Evolutionary conservation across 2,329 filamentous ascomycete species (phyloP), one percentile per base, ranked within the genome.

Genomic region (Aulographum hederae): DNA sequence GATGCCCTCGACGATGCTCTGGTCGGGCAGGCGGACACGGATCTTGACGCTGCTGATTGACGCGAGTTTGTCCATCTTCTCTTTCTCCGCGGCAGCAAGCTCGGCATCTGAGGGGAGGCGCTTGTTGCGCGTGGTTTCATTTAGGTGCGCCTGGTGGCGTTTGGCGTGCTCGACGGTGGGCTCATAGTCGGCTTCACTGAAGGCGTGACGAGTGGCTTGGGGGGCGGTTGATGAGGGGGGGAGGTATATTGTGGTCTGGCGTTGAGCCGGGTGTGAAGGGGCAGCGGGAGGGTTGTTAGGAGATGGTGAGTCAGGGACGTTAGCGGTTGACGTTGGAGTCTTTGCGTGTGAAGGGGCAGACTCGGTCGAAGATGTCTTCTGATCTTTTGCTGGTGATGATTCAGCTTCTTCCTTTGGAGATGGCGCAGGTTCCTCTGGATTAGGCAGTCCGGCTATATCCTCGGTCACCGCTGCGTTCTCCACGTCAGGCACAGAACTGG

Each of bases 1-100:
- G n/a, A 63, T 66, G 56, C 75, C 75, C 32, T 82, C 70, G 19
- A 84, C 70, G 32, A 75, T 73, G 35, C 73, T 78, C 42, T 85
- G 79, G 48, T 95, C 85, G 0, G 86, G 86, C 43, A 94, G 85
- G 17, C 85, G 77, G 30, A 94, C 68, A 40, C 79, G 82, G 39
- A 95, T 64, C 18, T 71, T 65, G 19, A 92, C 68, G 19, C 69
- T 68, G 31, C 67, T 70, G 37, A 85, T 64, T 4, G 67, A 64
- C 4, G 73, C 66, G 2, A 84, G 58, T 39, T 64, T 74, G 18
- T 73, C 71, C 29, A 69, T 67, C 32, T 75, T 71, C 15, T 69
- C 73, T 4, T 68, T 61, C 20, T 72, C 73, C 40, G 73, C 71
- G 16, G 74, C 73, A 21, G 73, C 75, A 8, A 91, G 60, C 48